A percentile compares a stretch with the other conserved stretches of the same genome.
These are phyloP conservation scores for Brassica incana DNA, from an alignment of 345 rosid genomes.

Conservation along the genomic window DNA sequence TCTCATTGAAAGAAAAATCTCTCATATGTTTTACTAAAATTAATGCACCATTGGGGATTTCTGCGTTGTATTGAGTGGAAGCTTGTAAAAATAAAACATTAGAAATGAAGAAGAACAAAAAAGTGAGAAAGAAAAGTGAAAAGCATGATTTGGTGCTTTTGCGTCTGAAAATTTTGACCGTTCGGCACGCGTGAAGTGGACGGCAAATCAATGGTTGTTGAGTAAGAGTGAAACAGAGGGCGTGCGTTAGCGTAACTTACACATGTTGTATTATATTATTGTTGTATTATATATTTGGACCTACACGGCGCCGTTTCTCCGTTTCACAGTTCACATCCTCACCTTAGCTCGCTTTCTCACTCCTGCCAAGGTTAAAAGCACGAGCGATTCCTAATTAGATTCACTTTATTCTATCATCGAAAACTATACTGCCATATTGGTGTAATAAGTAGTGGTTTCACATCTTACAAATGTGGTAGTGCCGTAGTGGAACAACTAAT, in stretches of 20 bases:
- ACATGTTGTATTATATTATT: slow-evolving; percentile 22
- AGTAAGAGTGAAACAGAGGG: slow-evolving; percentile 21
- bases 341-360: background rate
- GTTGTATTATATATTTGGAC: background rate
- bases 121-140: background rate
- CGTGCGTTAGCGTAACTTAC: slow-evolving; percentile 25
- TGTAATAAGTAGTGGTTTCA: slow-evolving; percentile 9
- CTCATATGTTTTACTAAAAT: no score
- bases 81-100: background rate
- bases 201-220: slow-evolving; percentile 49
- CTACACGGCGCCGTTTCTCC: slow-evolving; percentile 37
- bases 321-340: slow-evolving; percentile 33
- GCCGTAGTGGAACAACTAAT: background rate
- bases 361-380: background rate
- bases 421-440: background rate
- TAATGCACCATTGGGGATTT: background rate
- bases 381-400: background rate
- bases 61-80: slow-evolving; percentile 15
- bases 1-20: no score
- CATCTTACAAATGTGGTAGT: background rate
- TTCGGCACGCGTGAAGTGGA: slow-evolving; percentile 64
- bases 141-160: slow-evolving; percentile 32
- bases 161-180: slow-evolving; percentile 55
- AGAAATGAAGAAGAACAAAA: background rate
- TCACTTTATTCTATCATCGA: background rate